Evolutionary conservation across 2,329 filamentous ascomycete species (phyloP).

Genomic region (Helicocarpus griseus): DNA sequence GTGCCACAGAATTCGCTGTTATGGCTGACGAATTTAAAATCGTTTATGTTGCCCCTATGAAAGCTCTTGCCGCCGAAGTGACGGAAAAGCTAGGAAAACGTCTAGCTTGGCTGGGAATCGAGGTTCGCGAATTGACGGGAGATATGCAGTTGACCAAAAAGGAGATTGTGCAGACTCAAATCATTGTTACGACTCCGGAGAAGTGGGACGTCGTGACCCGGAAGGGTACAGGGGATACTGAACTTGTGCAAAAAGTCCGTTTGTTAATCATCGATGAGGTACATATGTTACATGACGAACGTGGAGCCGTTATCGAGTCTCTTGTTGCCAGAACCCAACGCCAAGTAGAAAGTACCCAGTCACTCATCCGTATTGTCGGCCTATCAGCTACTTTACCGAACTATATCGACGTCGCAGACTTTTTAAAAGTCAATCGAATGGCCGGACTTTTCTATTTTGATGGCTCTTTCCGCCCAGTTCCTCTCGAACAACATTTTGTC

Average conservation of each 20-base stretch:
- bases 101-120: constrained; percentile 84
- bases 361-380: constrained; percentile 89
- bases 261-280: constrained; percentile 97
- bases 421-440: constrained; percentile 88
- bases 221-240: constrained; percentile 94
- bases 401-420: constrained; percentile 93
- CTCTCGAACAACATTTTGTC: constrained; percentile 93
- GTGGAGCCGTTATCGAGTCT: constrained; percentile 90
- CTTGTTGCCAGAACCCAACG: constrained; percentile 89
- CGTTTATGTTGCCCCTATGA: constrained; percentile 98
- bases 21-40: constrained; percentile 88
- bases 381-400: constrained; percentile 94
- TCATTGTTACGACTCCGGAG: constrained; percentile 96
- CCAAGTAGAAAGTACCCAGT: constrained; percentile 96
- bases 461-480: constrained; percentile 87
- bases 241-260: constrained; percentile 93
- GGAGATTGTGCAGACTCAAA: constrained; percentile 91
- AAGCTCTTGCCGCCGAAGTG: constrained; percentile 90
- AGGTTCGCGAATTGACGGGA: constrained; percentile 87
- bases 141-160: constrained; percentile 98
- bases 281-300: constrained; percentile 97
- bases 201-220: constrained; percentile 99
- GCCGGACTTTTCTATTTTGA: constrained; percentile 96
- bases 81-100: constrained; percentile 89
- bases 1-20: constrained; percentile 71